Conservation (phyloP, 352 stramenopile species). For the Globisporangium emineosum region DNA sequence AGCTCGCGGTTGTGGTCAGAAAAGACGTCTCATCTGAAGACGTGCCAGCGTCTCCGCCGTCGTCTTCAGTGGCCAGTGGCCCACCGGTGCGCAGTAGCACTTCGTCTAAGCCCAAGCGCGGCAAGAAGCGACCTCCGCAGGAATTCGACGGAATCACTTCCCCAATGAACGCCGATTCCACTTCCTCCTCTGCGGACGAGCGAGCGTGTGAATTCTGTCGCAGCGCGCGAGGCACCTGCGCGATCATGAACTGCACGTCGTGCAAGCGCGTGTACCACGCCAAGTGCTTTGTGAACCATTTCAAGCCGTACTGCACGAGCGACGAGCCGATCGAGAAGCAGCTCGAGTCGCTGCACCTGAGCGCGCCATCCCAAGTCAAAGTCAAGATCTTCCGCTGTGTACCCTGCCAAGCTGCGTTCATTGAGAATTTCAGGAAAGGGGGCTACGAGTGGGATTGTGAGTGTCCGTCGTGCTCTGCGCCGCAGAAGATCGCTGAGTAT, state of each 20-base stretch:
- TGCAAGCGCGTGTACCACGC: conserved; percentile 47
- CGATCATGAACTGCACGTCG: conserved; percentile 32
- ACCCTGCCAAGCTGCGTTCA: conserved; percentile 40
- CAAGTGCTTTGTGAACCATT: conserved; percentile 35
- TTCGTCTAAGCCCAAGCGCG: background rate
- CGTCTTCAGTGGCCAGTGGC: background rate
- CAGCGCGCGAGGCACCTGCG: conserved; percentile 29
- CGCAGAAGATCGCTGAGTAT: conserved; percentile 32
- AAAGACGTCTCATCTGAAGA: background rate
- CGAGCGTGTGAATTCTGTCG: conserved; percentile 48
- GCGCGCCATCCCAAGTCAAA: conserved; percentile 20
- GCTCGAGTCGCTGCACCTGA: conserved; percentile 27
- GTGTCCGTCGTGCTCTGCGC: conserved; percentile 36
- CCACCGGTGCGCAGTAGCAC: background rate
- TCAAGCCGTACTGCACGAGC: conserved; percentile 27
- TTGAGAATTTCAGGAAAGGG: conserved; percentile 37
- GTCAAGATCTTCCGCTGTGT: conserved; percentile 42
- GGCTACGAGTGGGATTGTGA: conserved; percentile 36
- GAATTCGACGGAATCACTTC: conserved; percentile 6
- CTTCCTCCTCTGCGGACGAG: background rate
- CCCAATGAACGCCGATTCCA: background rate
- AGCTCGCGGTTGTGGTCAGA: background rate
- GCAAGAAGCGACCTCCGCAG: conserved; percentile 2
- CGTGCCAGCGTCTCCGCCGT: background rate
- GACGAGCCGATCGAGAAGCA: conserved; percentile 30